Base-by-base conservation (phyloP, 2,329 filamentous ascomycete genomes). In the Cercospora berteroae region DNA sequence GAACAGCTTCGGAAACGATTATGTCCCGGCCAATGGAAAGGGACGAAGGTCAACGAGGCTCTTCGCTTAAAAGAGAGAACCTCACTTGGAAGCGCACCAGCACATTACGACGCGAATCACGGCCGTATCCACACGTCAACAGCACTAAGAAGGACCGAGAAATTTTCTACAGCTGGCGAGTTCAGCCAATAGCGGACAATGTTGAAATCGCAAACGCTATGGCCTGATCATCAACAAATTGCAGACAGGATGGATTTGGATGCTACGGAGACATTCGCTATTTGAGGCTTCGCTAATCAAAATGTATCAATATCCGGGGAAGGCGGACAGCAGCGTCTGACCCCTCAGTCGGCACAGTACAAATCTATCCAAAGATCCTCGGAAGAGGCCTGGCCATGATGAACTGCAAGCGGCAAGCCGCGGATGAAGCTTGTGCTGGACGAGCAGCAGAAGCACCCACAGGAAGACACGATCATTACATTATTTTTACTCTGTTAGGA, bases 1-100 rank as follows among this genome's bases (percentile, higher is more conserved):
- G 12, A 67, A 63, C 44, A 73, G 69, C 57, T 70, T 68, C 61
- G 69, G 74, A 5, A 70, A 61, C 13, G 39, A 39, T 39, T 61
- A 27, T 29, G 59, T 61, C 8, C 59, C 59, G 10, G 59, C 59
- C 12, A 61, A 61, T 23, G 59, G 59, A 27, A 44, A 61, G n/a
- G 59, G 59, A 9, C 44, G 25, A 12, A 16, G 59, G 7, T 27
- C 36, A 12, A 42, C 59, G 12, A 36, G 59, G 13, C 36, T 50
- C 59, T 61, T 61, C 7, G 39, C 20, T 27, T 61, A 50, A n/a
- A 5, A 0, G 7, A 25, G 1, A 1, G 25, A 16, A 16, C 55
- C 4, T 18, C 50, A 16, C 1, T 6, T 31, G 13, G 18, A 29
- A 18, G 55, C 16, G 31, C 55, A 52, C 13, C 48, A 52, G 10